Conservation (phyloP, 2,329 filamentous ascomycete species). For the Talaromyces sp. region DNA sequence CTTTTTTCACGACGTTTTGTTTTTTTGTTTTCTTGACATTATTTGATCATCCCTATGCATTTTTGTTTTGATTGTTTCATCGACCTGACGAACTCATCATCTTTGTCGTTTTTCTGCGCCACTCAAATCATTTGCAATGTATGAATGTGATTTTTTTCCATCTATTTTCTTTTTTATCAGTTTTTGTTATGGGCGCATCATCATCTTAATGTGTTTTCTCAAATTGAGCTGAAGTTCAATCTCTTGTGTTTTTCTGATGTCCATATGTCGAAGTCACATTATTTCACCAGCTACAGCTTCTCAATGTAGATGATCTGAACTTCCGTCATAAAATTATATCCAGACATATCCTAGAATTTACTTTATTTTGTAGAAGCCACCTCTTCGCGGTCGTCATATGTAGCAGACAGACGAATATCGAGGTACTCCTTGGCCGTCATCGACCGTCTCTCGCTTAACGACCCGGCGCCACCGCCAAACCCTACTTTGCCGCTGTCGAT, state of each 20-base stretch:
- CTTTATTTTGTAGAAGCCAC: slow-evolving; percentile 6
- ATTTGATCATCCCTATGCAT: background rate
- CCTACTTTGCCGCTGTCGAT: slow-evolving; percentile 33
- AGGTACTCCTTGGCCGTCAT: slow-evolving; percentile 58
- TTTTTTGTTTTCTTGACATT: background rate
- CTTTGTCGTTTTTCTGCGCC: background rate
- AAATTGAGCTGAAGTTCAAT: no score
- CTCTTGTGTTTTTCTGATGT: background rate
- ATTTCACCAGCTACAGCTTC: background rate
- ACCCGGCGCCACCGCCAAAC: slow-evolving; percentile 35
- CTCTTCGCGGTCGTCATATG: slow-evolving; percentile 44
- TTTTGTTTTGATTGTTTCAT: background rate
- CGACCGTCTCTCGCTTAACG: slow-evolving; percentile 27
- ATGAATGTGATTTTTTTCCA: background rate
- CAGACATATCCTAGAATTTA: background rate
- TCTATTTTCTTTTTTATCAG: background rate
- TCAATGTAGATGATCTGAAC: background rate
- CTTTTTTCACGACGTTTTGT: background rate
- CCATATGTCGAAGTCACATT: background rate
- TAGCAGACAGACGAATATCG: slow-evolving; percentile 51
- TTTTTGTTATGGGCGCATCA: slow-evolving; percentile 12
- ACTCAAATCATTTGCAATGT: background rate
- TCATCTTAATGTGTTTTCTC: slow-evolving; percentile 11
- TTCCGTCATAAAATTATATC: background rate
- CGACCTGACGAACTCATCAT: background rate